Percentiles rank a stretch among this genome's conserved stretches.
phyloP scores from a whole-genome alignment of 192 early-diverging fungal genomes.

The Mortierella alpina region DNA sequence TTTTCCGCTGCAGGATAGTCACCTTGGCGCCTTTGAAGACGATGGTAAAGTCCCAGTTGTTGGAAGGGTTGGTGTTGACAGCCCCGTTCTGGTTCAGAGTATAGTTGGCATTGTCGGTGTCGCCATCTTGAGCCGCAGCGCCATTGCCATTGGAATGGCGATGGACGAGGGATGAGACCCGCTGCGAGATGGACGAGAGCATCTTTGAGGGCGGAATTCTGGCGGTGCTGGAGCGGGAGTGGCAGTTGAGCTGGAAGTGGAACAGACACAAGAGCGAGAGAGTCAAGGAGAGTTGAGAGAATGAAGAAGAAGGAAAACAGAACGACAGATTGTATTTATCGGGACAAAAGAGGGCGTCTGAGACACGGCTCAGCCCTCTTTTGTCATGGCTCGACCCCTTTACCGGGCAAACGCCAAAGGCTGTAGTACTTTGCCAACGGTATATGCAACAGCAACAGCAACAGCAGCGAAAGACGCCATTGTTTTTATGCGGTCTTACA shows the following conservation, averaged over 20 bases:
- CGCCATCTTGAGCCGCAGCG: constrained; percentile 8
- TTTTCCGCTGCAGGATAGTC: neutral
- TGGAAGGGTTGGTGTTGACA: constrained; percentile 4
- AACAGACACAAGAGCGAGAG: neutral
- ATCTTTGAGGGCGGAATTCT: neutral
- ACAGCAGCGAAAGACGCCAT: too few relatives aligned
- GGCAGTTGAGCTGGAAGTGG: neutral
- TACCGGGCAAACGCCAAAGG: neutral
- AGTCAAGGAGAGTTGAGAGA: neutral
- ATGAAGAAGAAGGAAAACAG: neutral
- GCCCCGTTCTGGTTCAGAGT: neutral
- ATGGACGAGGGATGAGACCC: constrained; percentile 3
- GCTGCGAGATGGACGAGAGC: neutral
- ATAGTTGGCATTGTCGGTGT: constrained; percentile 1
- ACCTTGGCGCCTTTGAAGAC: constrained; percentile 43
- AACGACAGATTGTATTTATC: neutral
- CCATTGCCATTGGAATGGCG: neutral
- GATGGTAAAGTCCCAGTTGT: constrained; percentile 36
- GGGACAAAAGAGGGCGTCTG: neutral
- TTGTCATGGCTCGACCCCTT: neutral
- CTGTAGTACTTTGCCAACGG: too few relatives aligned
- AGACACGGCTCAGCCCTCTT: neutral
- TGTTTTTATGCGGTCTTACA: too few relatives aligned
- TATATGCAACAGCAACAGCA: too few relatives aligned
- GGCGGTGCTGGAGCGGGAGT: neutral